A percentile compares a stretch with the other conserved stretches of the same genome.
phyloP scores from a whole-genome alignment of 495 filamentous ascomycete species.

The Podospora conica region DNA sequence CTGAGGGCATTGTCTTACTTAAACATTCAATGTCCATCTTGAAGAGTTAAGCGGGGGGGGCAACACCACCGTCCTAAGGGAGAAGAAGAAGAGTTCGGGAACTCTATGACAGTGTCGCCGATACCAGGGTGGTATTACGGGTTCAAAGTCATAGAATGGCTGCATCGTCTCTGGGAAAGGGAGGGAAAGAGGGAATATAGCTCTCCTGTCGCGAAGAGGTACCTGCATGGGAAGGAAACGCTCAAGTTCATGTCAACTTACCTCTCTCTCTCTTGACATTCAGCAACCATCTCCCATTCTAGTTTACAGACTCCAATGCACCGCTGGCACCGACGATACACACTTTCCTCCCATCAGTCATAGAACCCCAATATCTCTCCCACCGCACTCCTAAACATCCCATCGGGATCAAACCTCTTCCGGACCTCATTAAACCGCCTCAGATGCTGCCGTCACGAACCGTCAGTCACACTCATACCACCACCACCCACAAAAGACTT shows the following conservation, averaged over 20 bases:
- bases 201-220: too few species aligned
- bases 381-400: slow-evolving; percentile 40
- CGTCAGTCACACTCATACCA: not conserved
- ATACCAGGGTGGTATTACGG: not conserved
- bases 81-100: not conserved
- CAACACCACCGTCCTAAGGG: too few species aligned
- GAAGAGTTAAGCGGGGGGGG: not conserved
- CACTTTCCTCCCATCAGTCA: not conserved
- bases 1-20: not conserved
- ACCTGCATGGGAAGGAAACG: too few species aligned
- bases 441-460: slow-evolving; percentile 26
- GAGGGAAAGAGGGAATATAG: too few species aligned
- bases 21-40: not conserved
- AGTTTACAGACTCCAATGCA: not conserved
- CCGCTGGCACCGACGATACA: too few species aligned
- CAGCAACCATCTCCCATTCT: not conserved
- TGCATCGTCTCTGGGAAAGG: not conserved
- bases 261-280: not conserved
- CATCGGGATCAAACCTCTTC: slow-evolving; percentile 41
- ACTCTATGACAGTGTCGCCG: not conserved
- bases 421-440: slow-evolving; percentile 39
- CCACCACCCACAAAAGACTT: slow-evolving; percentile 1
- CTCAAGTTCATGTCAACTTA: too few species aligned
- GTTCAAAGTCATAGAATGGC: not conserved
- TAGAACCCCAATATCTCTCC: slow-evolving; percentile 44